Conservation (phyloP, 495 filamentous ascomycete genomes). For the Tuber brumale region DNA sequence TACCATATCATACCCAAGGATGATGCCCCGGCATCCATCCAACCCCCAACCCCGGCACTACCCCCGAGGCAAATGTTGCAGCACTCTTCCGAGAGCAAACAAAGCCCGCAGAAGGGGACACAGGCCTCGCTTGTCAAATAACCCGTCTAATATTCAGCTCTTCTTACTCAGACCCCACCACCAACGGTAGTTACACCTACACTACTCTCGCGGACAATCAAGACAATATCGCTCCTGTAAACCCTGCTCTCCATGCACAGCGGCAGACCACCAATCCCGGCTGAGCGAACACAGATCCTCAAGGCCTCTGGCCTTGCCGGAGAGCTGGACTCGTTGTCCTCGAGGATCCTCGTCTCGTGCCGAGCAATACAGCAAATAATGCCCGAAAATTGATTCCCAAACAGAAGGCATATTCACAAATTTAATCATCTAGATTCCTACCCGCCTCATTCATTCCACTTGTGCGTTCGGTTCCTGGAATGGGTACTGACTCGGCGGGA, state of each 20-base stretch:
- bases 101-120: background rate
- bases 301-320: too few species aligned
- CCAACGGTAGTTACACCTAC: background rate
- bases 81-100: background rate
- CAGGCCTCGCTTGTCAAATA: background rate
- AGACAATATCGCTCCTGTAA: conserved; percentile 35
- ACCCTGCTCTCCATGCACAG: conserved; percentile 50
- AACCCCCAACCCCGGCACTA: background rate
- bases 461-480: too few species aligned
- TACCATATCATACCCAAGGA: background rate
- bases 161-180: background rate
- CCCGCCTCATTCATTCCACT: too few species aligned
- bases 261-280: conserved; percentile 51
- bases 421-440: too few species aligned
- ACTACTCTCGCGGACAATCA: conserved; percentile 24
- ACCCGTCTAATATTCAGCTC: background rate
- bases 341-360: too few species aligned
- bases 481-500: too few species aligned
- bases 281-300: conserved; percentile 43
- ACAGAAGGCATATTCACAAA: too few species aligned
- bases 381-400: too few species aligned
- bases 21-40: background rate
- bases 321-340: too few species aligned
- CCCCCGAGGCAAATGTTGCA: background rate
- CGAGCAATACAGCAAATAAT: too few species aligned